A percentile compares a stretch with the other conserved stretches of the same genome.
phyloP scores from a whole-genome alignment of 257 asterid genomes.

The Solanum ossicruentum region DNA sequence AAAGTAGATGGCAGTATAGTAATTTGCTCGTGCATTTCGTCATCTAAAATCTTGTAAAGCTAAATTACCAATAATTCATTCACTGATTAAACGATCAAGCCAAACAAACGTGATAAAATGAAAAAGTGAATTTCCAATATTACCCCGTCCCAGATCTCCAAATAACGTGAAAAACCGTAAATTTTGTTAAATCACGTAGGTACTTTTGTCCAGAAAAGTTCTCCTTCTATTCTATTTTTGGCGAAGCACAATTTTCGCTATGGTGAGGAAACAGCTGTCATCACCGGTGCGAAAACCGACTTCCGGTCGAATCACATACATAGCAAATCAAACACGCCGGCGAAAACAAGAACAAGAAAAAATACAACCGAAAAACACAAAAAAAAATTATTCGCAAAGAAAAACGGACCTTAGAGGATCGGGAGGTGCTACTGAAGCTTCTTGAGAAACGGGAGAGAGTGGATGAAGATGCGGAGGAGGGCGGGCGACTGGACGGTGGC shows the following conservation, averaged over 20 bases:
- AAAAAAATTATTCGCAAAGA: background rate
- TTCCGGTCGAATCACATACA: background rate
- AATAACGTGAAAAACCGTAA: background rate
- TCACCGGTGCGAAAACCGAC: background rate
- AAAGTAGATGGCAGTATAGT: background rate
- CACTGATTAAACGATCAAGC: background rate
- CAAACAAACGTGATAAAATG: background rate
- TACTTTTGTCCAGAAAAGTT: background rate
- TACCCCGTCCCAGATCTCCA: background rate
- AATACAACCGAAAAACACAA: background rate
- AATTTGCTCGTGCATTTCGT: background rate
- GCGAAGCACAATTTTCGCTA: background rate
- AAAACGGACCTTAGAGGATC: conserved; percentile 11
- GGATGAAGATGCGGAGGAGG: background rate
- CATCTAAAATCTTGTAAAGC: background rate
- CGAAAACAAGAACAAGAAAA: background rate
- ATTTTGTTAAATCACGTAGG: background rate
- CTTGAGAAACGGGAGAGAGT: conserved; percentile 8
- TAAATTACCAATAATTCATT: background rate
- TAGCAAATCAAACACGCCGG: background rate
- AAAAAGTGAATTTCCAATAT: background rate
- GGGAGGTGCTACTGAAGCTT: conserved; percentile 4
- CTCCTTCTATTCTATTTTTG: background rate
- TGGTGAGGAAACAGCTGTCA: background rate
- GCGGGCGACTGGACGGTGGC: background rate